phyloP scores from a whole-genome alignment of 139 green algal species.

The Trebouxia sp. region DNA sequence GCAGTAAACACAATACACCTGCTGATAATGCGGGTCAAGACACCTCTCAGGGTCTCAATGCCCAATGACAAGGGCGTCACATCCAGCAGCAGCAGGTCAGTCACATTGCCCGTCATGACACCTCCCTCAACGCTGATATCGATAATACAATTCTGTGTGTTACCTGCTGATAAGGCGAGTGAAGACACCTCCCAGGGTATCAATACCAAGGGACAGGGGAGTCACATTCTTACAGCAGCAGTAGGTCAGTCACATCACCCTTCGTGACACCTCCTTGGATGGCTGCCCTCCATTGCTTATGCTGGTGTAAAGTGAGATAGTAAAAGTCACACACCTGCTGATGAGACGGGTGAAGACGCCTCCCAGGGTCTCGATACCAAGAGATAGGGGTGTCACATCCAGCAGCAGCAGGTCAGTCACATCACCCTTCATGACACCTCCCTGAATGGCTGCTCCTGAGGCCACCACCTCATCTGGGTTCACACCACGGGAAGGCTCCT shows the following conservation, averaged over 20 bases:
- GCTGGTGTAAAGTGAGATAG: not conserved
- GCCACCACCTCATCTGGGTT: constrained; percentile 99
- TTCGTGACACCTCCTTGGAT: constrained; percentile 93
- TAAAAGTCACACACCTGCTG: constrained; percentile 35
- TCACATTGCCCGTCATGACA: constrained; percentile 93
- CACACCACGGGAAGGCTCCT: constrained; percentile 88
- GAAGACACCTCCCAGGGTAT: constrained; percentile 98
- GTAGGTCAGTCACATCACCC: constrained; percentile 95
- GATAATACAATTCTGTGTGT: not conserved
- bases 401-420: constrained; percentile 98
- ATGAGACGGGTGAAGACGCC: constrained; percentile 99
- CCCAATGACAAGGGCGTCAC: constrained; percentile 94
- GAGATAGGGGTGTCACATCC: constrained; percentile 95
- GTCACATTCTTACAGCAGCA: constrained; percentile 99
- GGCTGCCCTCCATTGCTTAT: constrained; percentile 71
- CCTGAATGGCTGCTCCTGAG: constrained; percentile 93
- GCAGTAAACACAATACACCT: not conserved
- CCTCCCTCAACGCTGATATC: constrained; percentile 87
- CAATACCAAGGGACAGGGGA: constrained; percentile 93
- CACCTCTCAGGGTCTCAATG: constrained; percentile 98
- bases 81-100: constrained; percentile 98
- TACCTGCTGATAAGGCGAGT: constrained; percentile 92
- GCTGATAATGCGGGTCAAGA: constrained; percentile 98
- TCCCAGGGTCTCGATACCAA: constrained; percentile 99
- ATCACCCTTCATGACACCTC: constrained; percentile 88